These are phyloP conservation scores for Yamadazyma friedrichii DNA, from an alignment of 1,139 yeast genomes.

Conservation along the genomic window DNA sequence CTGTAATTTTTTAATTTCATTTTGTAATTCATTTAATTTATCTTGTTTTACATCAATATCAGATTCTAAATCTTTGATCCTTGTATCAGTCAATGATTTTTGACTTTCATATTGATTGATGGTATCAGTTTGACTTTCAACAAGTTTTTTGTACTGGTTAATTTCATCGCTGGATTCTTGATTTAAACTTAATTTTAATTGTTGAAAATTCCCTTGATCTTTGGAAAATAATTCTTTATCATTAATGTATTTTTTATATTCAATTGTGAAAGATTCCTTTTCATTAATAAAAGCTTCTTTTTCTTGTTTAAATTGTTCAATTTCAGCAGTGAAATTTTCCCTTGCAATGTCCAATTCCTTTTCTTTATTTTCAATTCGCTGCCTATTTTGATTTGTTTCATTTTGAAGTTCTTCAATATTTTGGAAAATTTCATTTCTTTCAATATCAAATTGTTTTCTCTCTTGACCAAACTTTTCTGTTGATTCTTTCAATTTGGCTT, in stretches of 20 bases:
- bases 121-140: conserved; percentile 5
- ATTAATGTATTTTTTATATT: conserved; percentile 8
- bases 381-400: conserved; percentile 10
- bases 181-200: not conserved
- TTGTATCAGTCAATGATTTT: not conserved
- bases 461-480: conserved; percentile 9
- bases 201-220: conserved; percentile 1
- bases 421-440: conserved; percentile 7
- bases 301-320: conserved; percentile 11
- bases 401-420: conserved; percentile 8
- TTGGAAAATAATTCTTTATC: conserved; percentile 6
- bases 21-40: not conserved
- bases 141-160: conserved; percentile 11
- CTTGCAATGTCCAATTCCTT: conserved; percentile 14
- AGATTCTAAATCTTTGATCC: conserved; percentile 4
- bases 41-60: conserved; percentile 1
- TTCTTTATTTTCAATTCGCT: conserved; percentile 20
- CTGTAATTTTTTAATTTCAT: not conserved
- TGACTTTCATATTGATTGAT: conserved; percentile 4
- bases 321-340: conserved; percentile 17
- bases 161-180: conserved; percentile 14
- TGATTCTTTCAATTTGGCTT: conserved; percentile 1
- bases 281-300: conserved; percentile 17
- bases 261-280: conserved; percentile 17
- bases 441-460: conserved; percentile 1